A percentile compares a stretch with the other conserved stretches of the same genome.
Conservation (phyloP, 2,329 filamentous ascomycete species). For the Beauveria australis region DNA sequence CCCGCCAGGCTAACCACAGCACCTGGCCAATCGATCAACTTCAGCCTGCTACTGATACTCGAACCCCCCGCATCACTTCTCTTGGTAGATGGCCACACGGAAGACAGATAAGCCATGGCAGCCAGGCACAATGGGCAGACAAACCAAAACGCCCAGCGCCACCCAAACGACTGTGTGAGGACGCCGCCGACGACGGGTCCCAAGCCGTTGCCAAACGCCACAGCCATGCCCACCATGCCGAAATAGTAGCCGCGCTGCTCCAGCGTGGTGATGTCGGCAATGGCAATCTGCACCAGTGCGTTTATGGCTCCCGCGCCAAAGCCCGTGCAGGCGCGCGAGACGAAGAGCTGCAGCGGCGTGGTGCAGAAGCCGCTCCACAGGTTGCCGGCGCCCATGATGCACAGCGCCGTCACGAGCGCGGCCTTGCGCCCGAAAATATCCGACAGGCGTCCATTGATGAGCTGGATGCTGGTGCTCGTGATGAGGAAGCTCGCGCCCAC, state of each 20-base stretch:
- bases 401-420: neutral
- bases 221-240: slow-evolving; percentile 1
- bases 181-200: neutral
- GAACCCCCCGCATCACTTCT: neutral
- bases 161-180: neutral
- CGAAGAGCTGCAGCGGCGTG: neutral
- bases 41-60: neutral
- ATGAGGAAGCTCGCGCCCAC: slow-evolving; percentile 5
- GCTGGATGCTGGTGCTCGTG: slow-evolving; percentile 5
- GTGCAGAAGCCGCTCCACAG: slow-evolving; percentile 5
- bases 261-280: neutral
- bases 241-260: slow-evolving; percentile 5
- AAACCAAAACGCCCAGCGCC: slow-evolving; percentile 6
- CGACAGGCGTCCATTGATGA: slow-evolving; percentile 1
- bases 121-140: slow-evolving; percentile 1
- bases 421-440: neutral
- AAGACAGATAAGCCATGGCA: neutral
- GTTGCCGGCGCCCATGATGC: slow-evolving; percentile 5
- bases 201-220: neutral
- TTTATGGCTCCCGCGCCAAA: slow-evolving; percentile 4
- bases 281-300: slow-evolving; percentile 4
- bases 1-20: neutral
- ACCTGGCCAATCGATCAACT: neutral
- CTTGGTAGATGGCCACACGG: neutral
- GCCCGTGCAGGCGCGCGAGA: neutral